Evolutionary conservation across 1,284 basidiomycete species (phyloP).

Genomic region (Hymenochaete sp.): DNA sequence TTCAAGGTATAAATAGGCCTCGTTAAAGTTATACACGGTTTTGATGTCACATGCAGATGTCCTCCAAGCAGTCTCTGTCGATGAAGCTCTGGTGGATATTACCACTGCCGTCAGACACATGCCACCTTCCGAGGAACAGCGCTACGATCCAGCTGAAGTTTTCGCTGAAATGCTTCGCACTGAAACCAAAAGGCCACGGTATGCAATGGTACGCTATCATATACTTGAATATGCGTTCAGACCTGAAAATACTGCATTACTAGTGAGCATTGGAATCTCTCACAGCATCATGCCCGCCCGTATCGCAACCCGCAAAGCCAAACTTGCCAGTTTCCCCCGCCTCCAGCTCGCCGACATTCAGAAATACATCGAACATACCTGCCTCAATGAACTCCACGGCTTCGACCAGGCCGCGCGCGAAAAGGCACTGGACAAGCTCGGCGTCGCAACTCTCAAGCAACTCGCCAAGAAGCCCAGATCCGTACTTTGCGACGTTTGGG

Average conservation of each 20-base stretch:
- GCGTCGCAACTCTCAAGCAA: constrained; percentile 63
- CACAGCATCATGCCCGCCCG: constrained; percentile 90
- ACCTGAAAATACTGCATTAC: constrained; percentile 5
- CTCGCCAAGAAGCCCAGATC: constrained; percentile 53
- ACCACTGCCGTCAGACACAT: constrained; percentile 54
- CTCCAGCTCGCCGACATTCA: constrained; percentile 49
- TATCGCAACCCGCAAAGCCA: constrained; percentile 84
- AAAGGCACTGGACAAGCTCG: constrained; percentile 72
- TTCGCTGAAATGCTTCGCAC: constrained; percentile 77
- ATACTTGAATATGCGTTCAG: neutral
- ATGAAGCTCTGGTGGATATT: constrained; percentile 91
- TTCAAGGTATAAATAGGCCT: constrained; percentile 72
- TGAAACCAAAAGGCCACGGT: constrained; percentile 70
- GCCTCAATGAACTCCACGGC: constrained; percentile 78
- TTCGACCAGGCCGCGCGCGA: constrained; percentile 71
- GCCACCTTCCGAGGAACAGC: constrained; percentile 25
- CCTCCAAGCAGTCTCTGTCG: constrained; percentile 91
- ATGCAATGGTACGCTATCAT: constrained; percentile 61
- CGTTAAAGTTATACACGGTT: constrained; percentile 85
- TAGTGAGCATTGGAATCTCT: constrained; percentile 86
- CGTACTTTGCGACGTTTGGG: constrained; percentile 63
- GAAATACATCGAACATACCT: constrained; percentile 48
- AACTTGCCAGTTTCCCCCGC: constrained; percentile 82
- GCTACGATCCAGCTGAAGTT: constrained; percentile 53
- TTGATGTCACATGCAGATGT: constrained; percentile 86